Evolutionary conservation across 306 rosid species (phyloP), one percentile per base, ranked within the genome.

Genomic region (Cucurbita moschata): DNA sequence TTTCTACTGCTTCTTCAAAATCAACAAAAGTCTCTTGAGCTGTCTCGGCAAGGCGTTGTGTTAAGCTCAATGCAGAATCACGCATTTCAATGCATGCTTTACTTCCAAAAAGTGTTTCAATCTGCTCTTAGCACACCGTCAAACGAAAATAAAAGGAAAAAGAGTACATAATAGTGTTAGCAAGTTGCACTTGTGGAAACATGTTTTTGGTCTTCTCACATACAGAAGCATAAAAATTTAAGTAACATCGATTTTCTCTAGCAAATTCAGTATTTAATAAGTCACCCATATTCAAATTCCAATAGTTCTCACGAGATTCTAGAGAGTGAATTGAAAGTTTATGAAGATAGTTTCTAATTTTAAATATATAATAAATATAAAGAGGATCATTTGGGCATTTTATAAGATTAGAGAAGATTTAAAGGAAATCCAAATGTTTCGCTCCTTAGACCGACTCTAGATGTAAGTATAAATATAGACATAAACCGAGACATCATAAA

Each of bases 1-100:
- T 91, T 76, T 95, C 97, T 72, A 95, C 96, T n/a, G 97, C 97
- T 78, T 95, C 97, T 87, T 91, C 97, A 81, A 91, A 95, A 79
- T 95, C 99, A 78, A 85, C 89, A 72, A 91, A 91, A 46, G 99
- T 95, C 81, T 95, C 97, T 77, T 88, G 95, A 62, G 97, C 99
- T 66, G 97, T 95, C 85, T 89, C 96, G 76, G 96, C 99, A 76
- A 91, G 87, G 56, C 91, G 88, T 82, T 79, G 87, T 19, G 95
- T 78, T 85, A 94, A 87, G 84, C 76, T 87, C 66, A 76, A 1
- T 65, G 99, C 87, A 66, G 96, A 81, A 55, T 94, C 99, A 71
- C 90, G 72, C 99, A 94, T 84, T 85, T 90, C 96, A 42, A 43
- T 57, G 80, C 92, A 86, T 76, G 89, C 79, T 85, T 94, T 89